phyloP scores from a whole-genome alignment of 2,329 filamentous ascomycete genomes.

The Helotiales sp. region DNA sequence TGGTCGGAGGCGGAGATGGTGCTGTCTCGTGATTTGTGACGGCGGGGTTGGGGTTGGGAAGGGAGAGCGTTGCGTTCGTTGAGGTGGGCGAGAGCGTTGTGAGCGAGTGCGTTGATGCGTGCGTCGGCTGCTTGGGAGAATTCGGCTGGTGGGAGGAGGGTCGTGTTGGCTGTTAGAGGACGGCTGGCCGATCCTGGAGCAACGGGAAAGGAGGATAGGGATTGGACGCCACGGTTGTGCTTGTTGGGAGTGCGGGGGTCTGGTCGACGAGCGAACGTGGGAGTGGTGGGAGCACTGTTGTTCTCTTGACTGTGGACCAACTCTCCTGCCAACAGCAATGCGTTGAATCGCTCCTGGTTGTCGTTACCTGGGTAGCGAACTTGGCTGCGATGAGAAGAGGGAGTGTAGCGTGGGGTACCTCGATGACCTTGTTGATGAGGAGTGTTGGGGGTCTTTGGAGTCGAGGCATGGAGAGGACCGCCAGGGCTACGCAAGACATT shows the following conservation, averaged over 20 bases:
- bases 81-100: constrained; percentile 15
- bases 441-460: constrained; percentile 51
- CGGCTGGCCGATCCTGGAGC: constrained; percentile 64
- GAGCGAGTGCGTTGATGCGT: constrained; percentile 39
- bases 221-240: constrained; percentile 77
- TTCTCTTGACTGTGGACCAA: constrained; percentile 74
- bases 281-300: constrained; percentile 73
- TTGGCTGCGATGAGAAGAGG: constrained; percentile 40
- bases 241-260: constrained; percentile 51
- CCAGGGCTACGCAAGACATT: constrained; percentile 76
- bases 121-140: constrained; percentile 62
- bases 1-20: constrained; percentile 72
- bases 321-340: constrained; percentile 71
- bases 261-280: constrained; percentile 36
- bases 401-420: constrained; percentile 53
- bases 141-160: constrained; percentile 62
- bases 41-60: constrained; percentile 54
- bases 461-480: constrained; percentile 63
- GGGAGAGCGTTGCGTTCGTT: constrained; percentile 45
- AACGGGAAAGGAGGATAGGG: constrained; percentile 79
- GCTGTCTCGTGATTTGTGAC: constrained; percentile 76
- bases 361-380: constrained; percentile 48
- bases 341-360: constrained; percentile 69
- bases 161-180: constrained; percentile 43
- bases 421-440: constrained; percentile 43